A percentile compares a stretch with the other conserved stretches of the same genome.
Evolutionary conservation across 2,329 filamentous ascomycete species (phyloP).

Genomic region (Neocucurbitaria cava): DNA sequence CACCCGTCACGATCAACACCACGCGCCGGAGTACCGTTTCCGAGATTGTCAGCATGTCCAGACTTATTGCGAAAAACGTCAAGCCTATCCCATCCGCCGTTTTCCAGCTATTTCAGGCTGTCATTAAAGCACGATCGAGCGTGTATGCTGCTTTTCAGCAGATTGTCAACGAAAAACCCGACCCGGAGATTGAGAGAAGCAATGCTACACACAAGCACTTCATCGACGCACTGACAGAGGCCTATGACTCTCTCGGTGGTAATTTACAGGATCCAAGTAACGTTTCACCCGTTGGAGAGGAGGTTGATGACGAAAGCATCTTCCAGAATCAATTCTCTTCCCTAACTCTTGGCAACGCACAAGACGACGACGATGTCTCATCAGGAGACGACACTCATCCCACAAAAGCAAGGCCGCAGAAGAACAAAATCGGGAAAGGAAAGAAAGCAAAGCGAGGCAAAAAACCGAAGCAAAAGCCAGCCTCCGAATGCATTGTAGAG

Average conservation of each 20-base stretch:
- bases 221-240: slow-evolving; percentile 51
- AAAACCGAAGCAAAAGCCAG: slow-evolving; percentile 34
- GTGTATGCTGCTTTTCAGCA: slow-evolving; percentile 41
- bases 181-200: slow-evolving; percentile 48
- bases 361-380: slow-evolving; percentile 5
- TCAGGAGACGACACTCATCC: slow-evolving; percentile 13
- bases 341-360: slow-evolving; percentile 13
- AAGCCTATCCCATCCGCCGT: slow-evolving; percentile 44
- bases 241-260: slow-evolving; percentile 49
- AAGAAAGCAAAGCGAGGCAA: slow-evolving; percentile 37
- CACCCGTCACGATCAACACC: slow-evolving; percentile 40
- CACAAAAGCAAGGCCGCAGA: slow-evolving; percentile 23
- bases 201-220: slow-evolving; percentile 54
- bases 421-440: slow-evolving; percentile 29
- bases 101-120: slow-evolving; percentile 47
- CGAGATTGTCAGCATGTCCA: slow-evolving; percentile 48
- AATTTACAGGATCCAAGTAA: slow-evolving; percentile 25
- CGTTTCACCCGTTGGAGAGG: slow-evolving; percentile 11
- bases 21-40: slow-evolving; percentile 49
- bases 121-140: slow-evolving; percentile 46
- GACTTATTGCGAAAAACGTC: slow-evolving; percentile 51
- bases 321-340: slow-evolving; percentile 21
- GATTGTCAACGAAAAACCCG: slow-evolving; percentile 38
- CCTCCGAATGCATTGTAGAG: slow-evolving; percentile 12
- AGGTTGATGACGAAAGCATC: slow-evolving; percentile 12